A percentile compares a stretch with the other conserved stretches of the same genome.
phyloP scores from a whole-genome alignment of 139 green algal genomes.

The Raphidocelis subcapitata region DNA sequence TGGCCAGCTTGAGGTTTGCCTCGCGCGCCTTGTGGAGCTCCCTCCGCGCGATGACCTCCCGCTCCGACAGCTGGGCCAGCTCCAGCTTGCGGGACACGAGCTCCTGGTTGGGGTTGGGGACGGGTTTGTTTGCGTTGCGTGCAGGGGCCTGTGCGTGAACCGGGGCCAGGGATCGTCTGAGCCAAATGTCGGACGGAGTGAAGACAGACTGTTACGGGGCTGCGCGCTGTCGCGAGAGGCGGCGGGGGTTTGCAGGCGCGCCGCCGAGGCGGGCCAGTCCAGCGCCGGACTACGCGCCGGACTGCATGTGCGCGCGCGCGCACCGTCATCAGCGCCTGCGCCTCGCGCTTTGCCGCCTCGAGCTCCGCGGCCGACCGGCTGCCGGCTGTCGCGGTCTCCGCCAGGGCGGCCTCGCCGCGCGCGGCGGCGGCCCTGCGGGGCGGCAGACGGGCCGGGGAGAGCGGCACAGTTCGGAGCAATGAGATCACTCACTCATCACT shows the following conservation, averaged over 20 bases:
- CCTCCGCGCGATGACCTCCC: conserved; percentile 34
- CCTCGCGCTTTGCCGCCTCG: conserved; percentile 26
- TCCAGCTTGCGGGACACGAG: conserved; percentile 49
- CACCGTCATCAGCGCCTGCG: conserved; percentile 35
- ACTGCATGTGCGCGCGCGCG: no score
- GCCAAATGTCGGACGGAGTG: no score
- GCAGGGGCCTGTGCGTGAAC: no score
- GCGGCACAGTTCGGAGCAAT: no score
- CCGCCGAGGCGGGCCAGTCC: no score
- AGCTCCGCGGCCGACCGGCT: conserved; percentile 29
- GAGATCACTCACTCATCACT: no score
- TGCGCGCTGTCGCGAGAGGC: no score
- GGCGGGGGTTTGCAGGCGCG: no score
- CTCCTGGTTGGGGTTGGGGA: conserved; percentile 11
- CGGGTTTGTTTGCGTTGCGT: no score
- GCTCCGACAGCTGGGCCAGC: conserved; percentile 43
- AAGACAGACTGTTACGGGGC: no score
- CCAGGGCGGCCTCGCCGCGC: conserved; percentile 13
- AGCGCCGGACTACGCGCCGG: no score
- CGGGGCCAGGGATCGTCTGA: no score
- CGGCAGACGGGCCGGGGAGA: background rate
- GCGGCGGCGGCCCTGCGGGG: conserved; percentile 9
- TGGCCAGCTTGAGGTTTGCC: conserved; percentile 58
- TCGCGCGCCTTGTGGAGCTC: conserved; percentile 53
- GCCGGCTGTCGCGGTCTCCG: conserved; percentile 11